Evolutionary conservation across 768 basidiomycete species (phyloP).

Genomic region (Tulasnella sp.): DNA sequence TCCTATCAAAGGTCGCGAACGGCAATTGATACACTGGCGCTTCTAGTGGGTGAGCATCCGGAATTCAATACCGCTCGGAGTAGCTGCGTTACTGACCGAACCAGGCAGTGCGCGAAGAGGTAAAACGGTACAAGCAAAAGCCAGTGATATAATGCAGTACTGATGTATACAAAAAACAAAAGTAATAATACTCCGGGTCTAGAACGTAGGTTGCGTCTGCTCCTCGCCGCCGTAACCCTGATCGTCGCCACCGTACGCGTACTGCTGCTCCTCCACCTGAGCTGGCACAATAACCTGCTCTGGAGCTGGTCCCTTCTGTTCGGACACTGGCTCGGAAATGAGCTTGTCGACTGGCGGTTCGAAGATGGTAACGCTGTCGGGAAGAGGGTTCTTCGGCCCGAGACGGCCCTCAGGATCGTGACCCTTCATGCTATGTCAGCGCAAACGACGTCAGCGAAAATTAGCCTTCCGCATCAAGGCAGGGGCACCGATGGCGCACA

Average conservation of each 20-base stretch:
- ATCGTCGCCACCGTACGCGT: neutral
- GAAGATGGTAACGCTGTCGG: conserved; percentile 86
- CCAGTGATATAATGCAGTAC: neutral
- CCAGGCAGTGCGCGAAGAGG: neutral
- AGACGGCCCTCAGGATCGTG: conserved; percentile 86
- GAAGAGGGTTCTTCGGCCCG: conserved; percentile 90
- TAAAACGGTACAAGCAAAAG: neutral
- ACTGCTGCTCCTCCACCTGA: conserved; percentile 16
- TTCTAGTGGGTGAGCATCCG: neutral
- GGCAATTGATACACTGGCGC: neutral
- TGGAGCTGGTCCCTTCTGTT: conserved; percentile 60
- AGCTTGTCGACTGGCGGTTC: conserved; percentile 91
- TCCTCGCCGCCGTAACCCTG: neutral
- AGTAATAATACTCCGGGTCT: neutral
- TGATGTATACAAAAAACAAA: neutral
- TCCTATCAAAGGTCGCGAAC: neutral
- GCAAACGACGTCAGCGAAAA: conserved; percentile 16
- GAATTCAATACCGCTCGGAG: neutral
- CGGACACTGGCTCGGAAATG: conserved; percentile 82
- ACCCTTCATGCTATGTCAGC: conserved; percentile 79
- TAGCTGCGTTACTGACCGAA: neutral
- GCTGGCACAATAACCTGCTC: neutral
- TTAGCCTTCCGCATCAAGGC: conserved; percentile 1
- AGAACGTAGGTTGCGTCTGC: neutral
- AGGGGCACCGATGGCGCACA: conserved; percentile 50